Evolutionary conservation across 208 protist genomes (phyloP).

Genomic region (Leishmania gerbilli): DNA sequence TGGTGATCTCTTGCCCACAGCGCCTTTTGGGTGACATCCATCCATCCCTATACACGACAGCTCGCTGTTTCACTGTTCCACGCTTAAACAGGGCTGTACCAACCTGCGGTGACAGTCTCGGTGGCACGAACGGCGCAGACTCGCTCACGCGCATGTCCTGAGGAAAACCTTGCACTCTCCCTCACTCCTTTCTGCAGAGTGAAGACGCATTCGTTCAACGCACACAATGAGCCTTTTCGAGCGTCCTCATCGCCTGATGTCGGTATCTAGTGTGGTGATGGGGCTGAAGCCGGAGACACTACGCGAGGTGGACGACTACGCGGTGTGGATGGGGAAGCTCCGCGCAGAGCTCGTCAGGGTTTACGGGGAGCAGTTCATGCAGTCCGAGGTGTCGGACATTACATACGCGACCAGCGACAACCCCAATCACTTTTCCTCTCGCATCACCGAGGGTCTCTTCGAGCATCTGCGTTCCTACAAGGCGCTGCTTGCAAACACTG

Average conservation of each 20-base stretch:
- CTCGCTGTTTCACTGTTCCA: neutral
- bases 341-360: conserved; percentile 43
- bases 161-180: neutral
- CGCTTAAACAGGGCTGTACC: neutral
- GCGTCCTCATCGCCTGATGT: conserved; percentile 56
- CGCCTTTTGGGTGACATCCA: neutral
- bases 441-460: conserved; percentile 45
- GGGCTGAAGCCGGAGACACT: conserved; percentile 46
- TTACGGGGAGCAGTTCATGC: conserved; percentile 32
- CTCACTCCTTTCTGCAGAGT: neutral
- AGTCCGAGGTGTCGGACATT: conserved; percentile 17
- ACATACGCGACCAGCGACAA: conserved; percentile 52
- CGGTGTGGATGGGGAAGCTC: conserved; percentile 41
- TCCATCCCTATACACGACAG: neutral
- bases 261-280: conserved; percentile 46
- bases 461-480: conserved; percentile 51
- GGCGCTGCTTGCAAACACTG: conserved; percentile 20
- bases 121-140: neutral
- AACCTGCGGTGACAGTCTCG: neutral
- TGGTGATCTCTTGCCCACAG: neutral
- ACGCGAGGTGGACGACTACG: conserved; percentile 42
- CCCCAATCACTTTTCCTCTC: conserved; percentile 35
- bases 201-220: neutral
- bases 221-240: conserved; percentile 51
- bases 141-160: neutral